A percentile compares a stretch with the other conserved stretches of the same genome.
These are phyloP conservation scores for Ceratobasidium sp. DNA, from an alignment of 1,284 basidiomycete species.

Conservation along the genomic window DNA sequence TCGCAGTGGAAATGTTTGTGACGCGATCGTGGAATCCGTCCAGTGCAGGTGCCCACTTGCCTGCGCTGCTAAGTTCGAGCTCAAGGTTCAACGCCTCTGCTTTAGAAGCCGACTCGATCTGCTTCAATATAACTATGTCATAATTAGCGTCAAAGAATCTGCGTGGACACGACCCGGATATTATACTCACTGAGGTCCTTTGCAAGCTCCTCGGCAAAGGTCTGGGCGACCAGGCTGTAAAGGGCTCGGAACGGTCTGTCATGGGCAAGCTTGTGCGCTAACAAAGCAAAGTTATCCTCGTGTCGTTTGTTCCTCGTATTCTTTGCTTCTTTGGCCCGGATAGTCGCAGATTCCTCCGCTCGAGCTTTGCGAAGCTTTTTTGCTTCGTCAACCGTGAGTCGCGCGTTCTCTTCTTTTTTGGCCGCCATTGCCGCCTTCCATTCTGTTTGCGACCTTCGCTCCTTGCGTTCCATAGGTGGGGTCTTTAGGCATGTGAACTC, in stretches of 20 bases:
- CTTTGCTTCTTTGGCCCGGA: slow-evolving; percentile 45
- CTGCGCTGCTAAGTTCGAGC: slow-evolving; percentile 59
- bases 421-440: not conserved
- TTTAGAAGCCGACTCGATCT: slow-evolving; percentile 48
- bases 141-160: not conserved
- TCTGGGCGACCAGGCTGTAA: slow-evolving; percentile 64
- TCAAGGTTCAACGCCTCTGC: slow-evolving; percentile 48
- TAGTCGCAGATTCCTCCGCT: slow-evolving; percentile 1
- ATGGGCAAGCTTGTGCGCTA: slow-evolving; percentile 53
- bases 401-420: slow-evolving; percentile 30
- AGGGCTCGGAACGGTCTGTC: slow-evolving; percentile 63
- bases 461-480: slow-evolving; percentile 20
- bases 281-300: slow-evolving; percentile 48
- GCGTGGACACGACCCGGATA: not conserved
- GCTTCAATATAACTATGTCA: slow-evolving; percentile 37
- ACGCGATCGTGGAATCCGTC: slow-evolving; percentile 63
- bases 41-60: slow-evolving; percentile 74
- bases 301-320: slow-evolving; percentile 45
- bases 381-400: slow-evolving; percentile 44
- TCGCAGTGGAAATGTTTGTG: slow-evolving; percentile 68
- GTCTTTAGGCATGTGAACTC: slow-evolving; percentile 48
- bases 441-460: slow-evolving; percentile 4
- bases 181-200: slow-evolving; percentile 52
- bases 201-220: slow-evolving; percentile 62
- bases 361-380: slow-evolving; percentile 47